Evolutionary conservation across 1,139 yeast species (phyloP), one percentile per base, ranked within the genome.

Genomic region (Entelexis paramagnoliae): DNA sequence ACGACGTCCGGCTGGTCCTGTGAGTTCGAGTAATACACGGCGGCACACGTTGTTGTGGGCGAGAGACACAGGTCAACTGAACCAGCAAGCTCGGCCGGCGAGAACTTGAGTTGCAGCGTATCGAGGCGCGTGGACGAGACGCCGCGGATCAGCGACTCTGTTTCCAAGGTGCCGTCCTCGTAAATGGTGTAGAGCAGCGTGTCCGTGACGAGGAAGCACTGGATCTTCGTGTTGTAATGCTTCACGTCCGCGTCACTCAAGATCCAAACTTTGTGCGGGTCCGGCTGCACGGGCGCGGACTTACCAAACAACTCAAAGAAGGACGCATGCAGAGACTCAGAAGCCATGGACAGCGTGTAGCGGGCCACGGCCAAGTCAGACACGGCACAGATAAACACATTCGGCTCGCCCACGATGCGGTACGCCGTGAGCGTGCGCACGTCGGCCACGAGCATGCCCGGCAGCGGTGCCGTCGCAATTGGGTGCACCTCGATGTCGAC

Each of bases 21-120:
- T 3, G 36, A 13, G 7, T 13, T 10, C 8, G 28, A 16, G 76
- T 76, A 4, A 19, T 80, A 73, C 3, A 81, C 68, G 2, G 79
- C 75, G 28, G 82, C 68, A 51, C 58, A 55, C 13, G 48, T 38
- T 4, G 46, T 17, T 24, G 58, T 58, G 1, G 61, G 62, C 6
- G 60, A 56, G 5, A 59, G 17, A 17, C 55, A 52, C 8, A 57
- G 19, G n/a, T 43, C 53, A 9, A 30, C 11, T 10, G 51, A 43
- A 3, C 35, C 46, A 5, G 26, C 38, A 16, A 55, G 32, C 24
- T 53, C 55, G 5, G 40, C 38, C 9, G 53, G 41, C 38, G 46
- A 48, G 39, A 55, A 59, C 11, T 20, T 38, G 14, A 59, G 50
- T 6, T 52, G 54, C 4, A 47, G 34, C 22, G 46, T 36, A 20